Percentiles rank a stretch among this genome's conserved stretches.
These are phyloP conservation scores for Moniliophthora roreri DNA, from an alignment of 1,284 basidiomycete genomes.

Conservation along the genomic window DNA sequence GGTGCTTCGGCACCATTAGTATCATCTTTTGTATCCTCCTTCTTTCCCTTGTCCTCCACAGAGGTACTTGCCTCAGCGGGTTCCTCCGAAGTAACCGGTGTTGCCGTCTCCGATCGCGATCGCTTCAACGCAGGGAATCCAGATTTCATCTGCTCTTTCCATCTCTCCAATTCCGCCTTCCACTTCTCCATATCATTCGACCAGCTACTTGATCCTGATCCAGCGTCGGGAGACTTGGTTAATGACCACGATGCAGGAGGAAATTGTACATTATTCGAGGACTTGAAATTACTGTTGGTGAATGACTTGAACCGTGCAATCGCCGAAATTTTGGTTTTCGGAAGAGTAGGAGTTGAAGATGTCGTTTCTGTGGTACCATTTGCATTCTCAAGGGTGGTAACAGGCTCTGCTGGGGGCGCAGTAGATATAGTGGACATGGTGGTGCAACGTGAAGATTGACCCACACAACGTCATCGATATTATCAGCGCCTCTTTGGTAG, in stretches of 20 bases:
- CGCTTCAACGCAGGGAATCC: background rate
- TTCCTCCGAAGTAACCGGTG: background rate
- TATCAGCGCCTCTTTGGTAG: too few relatives aligned
- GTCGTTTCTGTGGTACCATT: background rate
- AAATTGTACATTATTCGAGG: slow-evolving; percentile 14
- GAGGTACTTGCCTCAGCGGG: background rate
- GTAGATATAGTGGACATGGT: slow-evolving; percentile 6
- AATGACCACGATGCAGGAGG: slow-evolving; percentile 23
- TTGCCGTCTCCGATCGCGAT: background rate
- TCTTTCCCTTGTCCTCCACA: background rate
- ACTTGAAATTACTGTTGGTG: slow-evolving; percentile 15
- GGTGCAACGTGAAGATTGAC: background rate
- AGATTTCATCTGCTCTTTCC: slow-evolving; percentile 12
- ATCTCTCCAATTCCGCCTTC: slow-evolving; percentile 13
- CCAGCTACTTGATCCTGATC: slow-evolving; percentile 14
- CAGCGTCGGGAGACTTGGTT: slow-evolving; percentile 9
- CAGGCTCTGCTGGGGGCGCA: slow-evolving; percentile 2
- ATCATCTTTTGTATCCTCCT: background rate
- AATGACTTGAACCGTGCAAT: slow-evolving; percentile 35
- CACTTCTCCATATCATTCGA: slow-evolving; percentile 13
- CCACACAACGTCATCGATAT: too few relatives aligned
- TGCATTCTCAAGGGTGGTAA: background rate
- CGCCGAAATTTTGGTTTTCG: slow-evolving; percentile 34
- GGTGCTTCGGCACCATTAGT: background rate
- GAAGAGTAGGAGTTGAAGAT: slow-evolving; percentile 12